phyloP scores from a whole-genome alignment of 768 basidiomycete genomes.

The Termitomyces sp. region DNA sequence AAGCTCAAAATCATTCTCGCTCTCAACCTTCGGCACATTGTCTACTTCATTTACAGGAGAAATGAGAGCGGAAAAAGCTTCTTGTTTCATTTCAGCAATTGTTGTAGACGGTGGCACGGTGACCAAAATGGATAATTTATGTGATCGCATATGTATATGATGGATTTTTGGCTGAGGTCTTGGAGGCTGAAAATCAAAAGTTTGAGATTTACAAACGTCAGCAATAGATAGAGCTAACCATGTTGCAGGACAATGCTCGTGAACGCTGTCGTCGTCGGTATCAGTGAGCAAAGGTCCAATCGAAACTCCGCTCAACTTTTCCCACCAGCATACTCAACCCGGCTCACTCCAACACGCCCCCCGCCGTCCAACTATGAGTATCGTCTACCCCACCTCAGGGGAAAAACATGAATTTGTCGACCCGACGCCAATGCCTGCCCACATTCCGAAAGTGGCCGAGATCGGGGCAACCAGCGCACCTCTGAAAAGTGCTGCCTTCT shows the following conservation, averaged over 20 bases:
- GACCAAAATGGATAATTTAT: conserved; percentile 66
- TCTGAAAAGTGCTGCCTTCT: conserved; percentile 95
- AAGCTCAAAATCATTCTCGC: conserved; percentile 54
- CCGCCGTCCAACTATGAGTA: conserved; percentile 44
- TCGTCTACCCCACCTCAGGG: conserved; percentile 48
- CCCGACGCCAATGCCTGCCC: conserved; percentile 61
- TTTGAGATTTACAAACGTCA: not conserved
- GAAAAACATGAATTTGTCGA: conserved; percentile 56
- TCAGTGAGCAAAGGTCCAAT: conserved; percentile 14
- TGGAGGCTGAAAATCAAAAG: conserved; percentile 36
- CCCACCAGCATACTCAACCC: conserved; percentile 23
- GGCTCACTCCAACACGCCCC: conserved; percentile 18
- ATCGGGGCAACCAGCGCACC: conserved; percentile 90
- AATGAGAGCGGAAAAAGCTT: conserved; percentile 60
- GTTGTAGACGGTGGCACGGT: conserved; percentile 53
- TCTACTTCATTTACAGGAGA: conserved; percentile 42
- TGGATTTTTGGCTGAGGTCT: conserved; percentile 59
- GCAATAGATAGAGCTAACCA: conserved; percentile 19
- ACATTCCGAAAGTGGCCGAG: conserved; percentile 79
- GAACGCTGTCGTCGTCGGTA: conserved; percentile 8
- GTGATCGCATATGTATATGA: conserved; percentile 70
- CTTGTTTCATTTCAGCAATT: conserved; percentile 58
- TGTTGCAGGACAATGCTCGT: conserved; percentile 12
- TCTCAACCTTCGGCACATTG: conserved; percentile 28
- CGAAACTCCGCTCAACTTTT: conserved; percentile 29